Conservation (phyloP, 2,329 filamentous ascomycete genomes). For the Pyricularia sp. region DNA sequence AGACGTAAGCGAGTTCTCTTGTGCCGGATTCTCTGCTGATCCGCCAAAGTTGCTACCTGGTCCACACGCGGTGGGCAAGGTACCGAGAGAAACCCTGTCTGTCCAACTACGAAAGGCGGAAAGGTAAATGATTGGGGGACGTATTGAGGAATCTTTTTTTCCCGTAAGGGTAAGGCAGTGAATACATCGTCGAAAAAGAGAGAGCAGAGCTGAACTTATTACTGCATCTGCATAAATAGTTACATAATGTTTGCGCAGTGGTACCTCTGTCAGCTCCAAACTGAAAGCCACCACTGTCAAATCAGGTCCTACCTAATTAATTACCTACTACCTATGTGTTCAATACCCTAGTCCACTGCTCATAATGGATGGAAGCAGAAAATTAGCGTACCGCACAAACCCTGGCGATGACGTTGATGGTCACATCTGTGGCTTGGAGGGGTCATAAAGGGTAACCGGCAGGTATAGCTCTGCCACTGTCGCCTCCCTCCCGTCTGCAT, state of each 20-base stretch:
- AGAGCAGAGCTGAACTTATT: background rate
- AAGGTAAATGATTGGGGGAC: background rate
- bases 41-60: background rate
- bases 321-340: no score
- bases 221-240: background rate
- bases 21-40: background rate
- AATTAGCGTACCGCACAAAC: background rate
- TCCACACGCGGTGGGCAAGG: background rate
- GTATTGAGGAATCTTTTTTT: background rate
- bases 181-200: background rate
- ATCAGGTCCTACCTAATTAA: background rate
- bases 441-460: background rate
- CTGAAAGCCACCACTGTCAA: background rate
- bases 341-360: background rate
- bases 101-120: background rate
- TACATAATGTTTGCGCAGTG: background rate
- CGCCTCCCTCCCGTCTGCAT: background rate
- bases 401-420: constrained; percentile 6
- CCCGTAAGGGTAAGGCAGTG: background rate
- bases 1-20: background rate
- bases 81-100: background rate
- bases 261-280: background rate
- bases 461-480: background rate
- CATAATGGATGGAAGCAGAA: background rate
- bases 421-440: constrained; percentile 5